A percentile compares a stretch with the other conserved stretches of the same genome.
Evolutionary conservation across 768 basidiomycete species (phyloP).

Genomic region (Podaxis carcinomalis): DNA sequence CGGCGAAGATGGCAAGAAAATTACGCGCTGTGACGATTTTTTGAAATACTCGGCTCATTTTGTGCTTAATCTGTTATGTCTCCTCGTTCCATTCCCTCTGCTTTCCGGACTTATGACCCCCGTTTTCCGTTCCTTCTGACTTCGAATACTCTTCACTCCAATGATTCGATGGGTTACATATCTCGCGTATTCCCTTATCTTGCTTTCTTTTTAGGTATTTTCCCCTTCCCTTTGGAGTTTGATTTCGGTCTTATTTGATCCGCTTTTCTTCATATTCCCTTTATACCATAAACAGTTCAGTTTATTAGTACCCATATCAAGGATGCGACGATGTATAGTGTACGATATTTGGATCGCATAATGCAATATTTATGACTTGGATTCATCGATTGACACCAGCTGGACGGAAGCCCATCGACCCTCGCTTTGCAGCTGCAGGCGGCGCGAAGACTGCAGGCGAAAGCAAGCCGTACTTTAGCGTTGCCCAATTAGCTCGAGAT

Average conservation of each 20-base stretch:
- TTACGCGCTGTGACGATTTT: background rate
- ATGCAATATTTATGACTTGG: slow-evolving; percentile 8
- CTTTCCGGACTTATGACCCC: background rate
- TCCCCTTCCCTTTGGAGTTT: slow-evolving; percentile 1
- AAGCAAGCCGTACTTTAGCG: background rate
- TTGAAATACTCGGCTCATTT: background rate
- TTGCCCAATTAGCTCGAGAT: background rate
- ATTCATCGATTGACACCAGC: slow-evolving; percentile 21
- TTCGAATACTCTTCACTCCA: background rate
- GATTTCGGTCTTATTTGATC: background rate
- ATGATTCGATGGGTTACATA: background rate
- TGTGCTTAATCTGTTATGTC: background rate
- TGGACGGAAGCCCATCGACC: slow-evolving; percentile 41
- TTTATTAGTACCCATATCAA: slow-evolving; percentile 7
- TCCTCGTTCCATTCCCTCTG: background rate
- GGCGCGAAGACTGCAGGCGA: slow-evolving; percentile 38
- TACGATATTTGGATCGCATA: slow-evolving; percentile 9
- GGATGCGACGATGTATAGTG: background rate
- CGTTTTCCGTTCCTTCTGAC: background rate
- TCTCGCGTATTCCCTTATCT: background rate
- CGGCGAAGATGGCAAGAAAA: background rate
- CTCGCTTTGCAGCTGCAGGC: slow-evolving; percentile 28
- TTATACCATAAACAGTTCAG: slow-evolving; percentile 8
- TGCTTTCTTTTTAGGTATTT: slow-evolving; percentile 12
- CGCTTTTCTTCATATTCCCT: slow-evolving; percentile 8